A percentile compares a stretch with the other conserved stretches of the same genome.
Evolutionary conservation across 2,329 filamentous ascomycete species (phyloP).

Genomic region (Penicillium capsulatum): DNA sequence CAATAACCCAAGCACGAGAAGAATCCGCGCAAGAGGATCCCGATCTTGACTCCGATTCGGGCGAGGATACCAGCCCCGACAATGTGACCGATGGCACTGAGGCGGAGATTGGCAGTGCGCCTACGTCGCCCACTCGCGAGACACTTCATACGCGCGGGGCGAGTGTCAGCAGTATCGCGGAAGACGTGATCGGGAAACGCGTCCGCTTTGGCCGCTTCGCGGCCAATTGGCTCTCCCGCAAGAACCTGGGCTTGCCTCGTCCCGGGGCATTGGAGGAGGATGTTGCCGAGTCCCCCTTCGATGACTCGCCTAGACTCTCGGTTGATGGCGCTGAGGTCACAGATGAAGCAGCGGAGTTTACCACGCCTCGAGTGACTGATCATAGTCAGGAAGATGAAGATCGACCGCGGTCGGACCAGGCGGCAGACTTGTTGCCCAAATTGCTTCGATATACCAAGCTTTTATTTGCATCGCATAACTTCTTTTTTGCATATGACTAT

Average conservation of each 20-base stretch:
- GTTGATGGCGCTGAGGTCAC: conserved; percentile 7
- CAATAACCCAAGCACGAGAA: conserved; percentile 61
- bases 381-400: conserved; percentile 5
- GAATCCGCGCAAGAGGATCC: conserved; percentile 41
- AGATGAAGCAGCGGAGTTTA: conserved; percentile 10
- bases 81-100: conserved; percentile 28
- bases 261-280: conserved; percentile 61
- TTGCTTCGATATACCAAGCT: conserved; percentile 78
- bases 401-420: conserved; percentile 32
- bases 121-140: conserved; percentile 28
- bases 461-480: conserved; percentile 79
- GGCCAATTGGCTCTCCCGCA: conserved; percentile 83
- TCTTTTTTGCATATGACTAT: conserved; percentile 93
- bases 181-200: conserved; percentile 79
- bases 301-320: conserved; percentile 20
- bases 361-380: conserved; percentile 7
- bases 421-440: conserved; percentile 68
- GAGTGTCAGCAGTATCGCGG: conserved; percentile 61
- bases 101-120: conserved; percentile 25
- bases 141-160: conserved; percentile 27
- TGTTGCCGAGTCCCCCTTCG: conserved; percentile 28
- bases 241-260: conserved; percentile 72
- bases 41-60: conserved; percentile 27
- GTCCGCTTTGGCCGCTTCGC: conserved; percentile 88
- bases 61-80: conserved; percentile 24